A percentile compares a stretch with the other conserved stretches of the same genome.
phyloP scores from a whole-genome alignment of 768 basidiomycete species.

The Termitomyces sp. region DNA sequence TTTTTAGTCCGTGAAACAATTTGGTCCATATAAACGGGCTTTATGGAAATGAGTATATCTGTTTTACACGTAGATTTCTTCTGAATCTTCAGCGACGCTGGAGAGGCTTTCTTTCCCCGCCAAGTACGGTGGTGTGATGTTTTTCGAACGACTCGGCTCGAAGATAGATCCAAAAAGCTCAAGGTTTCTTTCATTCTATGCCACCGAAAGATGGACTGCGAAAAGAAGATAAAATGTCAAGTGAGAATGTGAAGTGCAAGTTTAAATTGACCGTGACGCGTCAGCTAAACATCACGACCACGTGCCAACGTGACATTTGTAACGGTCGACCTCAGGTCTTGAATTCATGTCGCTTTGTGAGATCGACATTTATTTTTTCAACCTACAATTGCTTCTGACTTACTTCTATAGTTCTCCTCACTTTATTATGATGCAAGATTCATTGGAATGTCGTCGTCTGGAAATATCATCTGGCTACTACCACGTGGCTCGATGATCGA shows the following conservation, averaged over 20 bases:
- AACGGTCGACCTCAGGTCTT: neutral
- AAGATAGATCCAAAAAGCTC: neutral
- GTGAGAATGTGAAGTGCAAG: no score
- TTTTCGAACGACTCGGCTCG: neutral
- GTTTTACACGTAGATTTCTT: neutral
- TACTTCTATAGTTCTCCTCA: no score
- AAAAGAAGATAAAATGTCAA: neutral
- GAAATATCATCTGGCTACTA: neutral
- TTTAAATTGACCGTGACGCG: neutral
- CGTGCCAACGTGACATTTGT: neutral
- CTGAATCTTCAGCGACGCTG: neutral
- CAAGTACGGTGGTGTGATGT: neutral
- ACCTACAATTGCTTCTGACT: neutral
- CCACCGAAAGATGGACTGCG: neutral
- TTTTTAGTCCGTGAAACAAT: conserved; percentile 1
- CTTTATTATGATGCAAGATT: no score
- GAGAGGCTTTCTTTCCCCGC: neutral
- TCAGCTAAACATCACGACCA: neutral
- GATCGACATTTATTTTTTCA: no score
- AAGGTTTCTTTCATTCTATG: neutral
- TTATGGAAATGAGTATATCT: conserved; percentile 5
- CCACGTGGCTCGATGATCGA: conserved; percentile 6
- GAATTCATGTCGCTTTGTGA: no score
- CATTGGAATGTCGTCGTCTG: neutral
- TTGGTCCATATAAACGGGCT: conserved; percentile 4